Base-by-base conservation (phyloP, 805 yeast species). In the Citeromyces matritensis region DNA sequence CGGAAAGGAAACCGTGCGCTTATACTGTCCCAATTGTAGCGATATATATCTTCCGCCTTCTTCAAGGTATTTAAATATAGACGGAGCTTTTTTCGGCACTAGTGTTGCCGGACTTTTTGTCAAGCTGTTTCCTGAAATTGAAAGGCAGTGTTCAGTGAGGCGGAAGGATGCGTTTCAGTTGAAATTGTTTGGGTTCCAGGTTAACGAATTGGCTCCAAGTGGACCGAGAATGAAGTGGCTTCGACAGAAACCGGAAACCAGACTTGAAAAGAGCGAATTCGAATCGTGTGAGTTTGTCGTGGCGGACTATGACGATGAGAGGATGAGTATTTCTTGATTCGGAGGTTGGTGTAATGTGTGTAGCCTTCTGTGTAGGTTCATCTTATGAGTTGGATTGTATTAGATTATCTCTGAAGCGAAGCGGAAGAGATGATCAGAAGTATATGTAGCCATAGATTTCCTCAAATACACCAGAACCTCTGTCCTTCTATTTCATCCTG, bases 171-270 rank as follows among this genome's bases (percentile, higher is more conserved):
- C 61, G 36, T 77, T 66, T 48, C 79, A 81, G 31, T 65, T 85
- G 45, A 81, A 75, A 49, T 64, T 86, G 30, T 91, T 82, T 57
- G 98, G 98, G 1, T 91, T 91, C 60, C 70, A 69, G 42, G 63
- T 91, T 19, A 71, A 79, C 44, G 88, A 82, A 48, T 47, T 57
- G 33, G 77, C 94, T 29, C 58, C 66, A 21, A 65, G 80, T 30
- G 98, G 98, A 0, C 86, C 93, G n/a, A 68, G 97, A 42, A 91
- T 91, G 97, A 69, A 67, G 44, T 91, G 98, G 98, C 63, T 88
- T 38, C 70, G 97, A 43, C 74, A 73, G 49, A 61, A 68, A 39
- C 97, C 97, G 3, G 57, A 58, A 28, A 65, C 72, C 3, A 63
- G 57, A 12, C 70, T 60, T 27, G 86, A 80, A 44, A 53, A 67